Percentiles rank a stretch among this genome's conserved stretches.
Evolutionary conservation across 2,329 filamentous ascomycete genomes (phyloP).

Genomic region (Hysterium pulicare): DNA sequence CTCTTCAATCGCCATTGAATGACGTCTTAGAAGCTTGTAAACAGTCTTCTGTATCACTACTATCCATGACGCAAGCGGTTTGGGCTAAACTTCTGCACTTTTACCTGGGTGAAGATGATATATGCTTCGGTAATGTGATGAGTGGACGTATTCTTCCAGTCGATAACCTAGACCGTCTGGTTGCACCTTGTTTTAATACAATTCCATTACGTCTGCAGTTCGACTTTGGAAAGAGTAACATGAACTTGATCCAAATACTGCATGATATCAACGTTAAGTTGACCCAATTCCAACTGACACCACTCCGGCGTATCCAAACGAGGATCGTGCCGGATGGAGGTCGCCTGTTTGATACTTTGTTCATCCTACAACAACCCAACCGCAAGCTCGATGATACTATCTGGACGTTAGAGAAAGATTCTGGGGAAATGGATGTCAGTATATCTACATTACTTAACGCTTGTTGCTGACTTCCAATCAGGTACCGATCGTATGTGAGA

Average conservation of each 20-base stretch:
- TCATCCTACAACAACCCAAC: constrained; percentile 70
- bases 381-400: constrained; percentile 44
- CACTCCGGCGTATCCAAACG: constrained; percentile 67
- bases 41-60: constrained; percentile 41
- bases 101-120: constrained; percentile 56
- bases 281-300: constrained; percentile 69
- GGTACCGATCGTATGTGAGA: constrained; percentile 73
- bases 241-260: constrained; percentile 57
- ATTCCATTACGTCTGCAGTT: constrained; percentile 66
- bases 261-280: constrained; percentile 61
- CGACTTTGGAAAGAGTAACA: constrained; percentile 46
- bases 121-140: constrained; percentile 86
- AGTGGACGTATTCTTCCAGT: constrained; percentile 69
- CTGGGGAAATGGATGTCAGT: constrained; percentile 64
- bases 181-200: constrained; percentile 93
- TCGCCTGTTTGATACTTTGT: constrained; percentile 72
- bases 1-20: constrained; percentile 20
- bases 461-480: constrained; percentile 21
- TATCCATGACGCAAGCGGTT: constrained; percentile 67
- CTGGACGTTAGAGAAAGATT: constrained; percentile 51
- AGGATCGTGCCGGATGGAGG: constrained; percentile 44
- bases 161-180: constrained; percentile 64
- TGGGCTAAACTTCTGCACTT: constrained; percentile 66
- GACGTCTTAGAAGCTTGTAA: constrained; percentile 21
- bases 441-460: neutral